These are phyloP conservation scores for Mentha longifolia DNA, from an alignment of 257 asterid species.

Conservation along the genomic window DNA sequence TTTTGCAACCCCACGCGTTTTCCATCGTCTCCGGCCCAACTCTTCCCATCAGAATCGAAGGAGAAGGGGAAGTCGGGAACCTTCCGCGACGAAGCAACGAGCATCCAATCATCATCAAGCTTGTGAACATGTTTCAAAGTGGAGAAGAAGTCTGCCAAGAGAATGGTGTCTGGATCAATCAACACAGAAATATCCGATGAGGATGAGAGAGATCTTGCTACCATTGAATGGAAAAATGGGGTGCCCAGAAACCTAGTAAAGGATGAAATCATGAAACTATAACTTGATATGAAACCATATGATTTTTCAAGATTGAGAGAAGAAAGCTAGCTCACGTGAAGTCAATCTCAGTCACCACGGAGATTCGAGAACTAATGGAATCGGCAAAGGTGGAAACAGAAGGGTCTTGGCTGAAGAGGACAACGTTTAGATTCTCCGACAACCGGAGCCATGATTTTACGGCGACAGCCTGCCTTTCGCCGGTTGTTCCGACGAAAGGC, in stretches of 20 bases:
- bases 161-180: slow-evolving; percentile 77
- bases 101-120: slow-evolving; percentile 94
- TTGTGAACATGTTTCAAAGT: slow-evolving; percentile 65
- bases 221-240: slow-evolving; percentile 92
- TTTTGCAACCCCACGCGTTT: slow-evolving; percentile 39
- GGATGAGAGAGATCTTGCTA: slow-evolving; percentile 78
- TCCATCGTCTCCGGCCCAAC: slow-evolving; percentile 60
- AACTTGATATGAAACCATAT: background rate
- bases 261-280: background rate
- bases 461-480: slow-evolving; percentile 76
- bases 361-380: slow-evolving; percentile 63
- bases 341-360: slow-evolving; percentile 77
- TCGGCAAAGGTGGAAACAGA: slow-evolving; percentile 71
- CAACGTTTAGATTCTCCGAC: slow-evolving; percentile 58
- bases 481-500: slow-evolving; percentile 67
- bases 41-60: slow-evolving; percentile 59
- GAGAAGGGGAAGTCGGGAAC: slow-evolving; percentile 59
- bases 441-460: slow-evolving; percentile 91
- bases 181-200: slow-evolving; percentile 72
- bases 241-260: slow-evolving; percentile 72
- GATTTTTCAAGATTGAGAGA: background rate
- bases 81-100: slow-evolving; percentile 57
- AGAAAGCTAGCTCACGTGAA: slow-evolving; percentile 72
- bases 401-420: slow-evolving; percentile 80
- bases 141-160: slow-evolving; percentile 67